These are phyloP conservation scores for Pachyrhizus erosus DNA, from an alignment of 306 rosid genomes.

Conservation along the genomic window DNA sequence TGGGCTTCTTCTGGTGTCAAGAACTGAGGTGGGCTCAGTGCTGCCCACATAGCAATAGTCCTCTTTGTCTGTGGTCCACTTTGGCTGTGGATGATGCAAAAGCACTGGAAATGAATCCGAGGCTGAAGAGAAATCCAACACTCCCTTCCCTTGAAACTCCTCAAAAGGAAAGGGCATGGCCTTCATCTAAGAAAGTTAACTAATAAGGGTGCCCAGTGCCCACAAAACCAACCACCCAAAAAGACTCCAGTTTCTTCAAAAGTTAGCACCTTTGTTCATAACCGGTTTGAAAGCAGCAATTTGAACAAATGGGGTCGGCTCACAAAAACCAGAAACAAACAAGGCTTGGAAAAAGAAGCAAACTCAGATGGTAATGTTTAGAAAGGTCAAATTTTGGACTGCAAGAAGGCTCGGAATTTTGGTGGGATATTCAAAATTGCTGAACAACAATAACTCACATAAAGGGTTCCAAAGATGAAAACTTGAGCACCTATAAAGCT, in stretches of 20 bases:
- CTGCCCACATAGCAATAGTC: constrained; percentile 92
- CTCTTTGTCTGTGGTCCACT: constrained; percentile 62
- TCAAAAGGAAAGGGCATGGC: constrained; percentile 96
- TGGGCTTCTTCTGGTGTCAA: constrained; percentile 86
- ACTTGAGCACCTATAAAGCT: constrained; percentile 14
- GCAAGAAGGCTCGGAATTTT: constrained; percentile 20
- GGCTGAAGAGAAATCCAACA: constrained; percentile 62
- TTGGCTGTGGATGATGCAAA: constrained; percentile 43
- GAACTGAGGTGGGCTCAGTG: constrained; percentile 95
- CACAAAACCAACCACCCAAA: constrained; percentile 49
- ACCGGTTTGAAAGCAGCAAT: constrained; percentile 39
- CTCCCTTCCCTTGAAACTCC: constrained; percentile 93
- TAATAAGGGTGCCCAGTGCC: constrained; percentile 27
- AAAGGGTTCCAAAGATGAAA: constrained; percentile 29
- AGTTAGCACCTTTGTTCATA: constrained; percentile 45
- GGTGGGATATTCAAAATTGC: constrained; percentile 32
- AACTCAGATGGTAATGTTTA: neutral
- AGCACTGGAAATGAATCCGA: constrained; percentile 63
- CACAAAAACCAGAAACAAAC: constrained; percentile 39
- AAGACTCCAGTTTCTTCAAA: constrained; percentile 64
- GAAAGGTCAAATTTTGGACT: constrained; percentile 9
- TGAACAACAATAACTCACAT: constrained; percentile 23
- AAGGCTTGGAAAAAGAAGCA: neutral
- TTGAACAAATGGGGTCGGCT: constrained; percentile 10
- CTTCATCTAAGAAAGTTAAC: constrained; percentile 71